These are phyloP conservation scores for Hanseniaspora singularis DNA, from an alignment of 805 yeast genomes.

Conservation along the genomic window DNA sequence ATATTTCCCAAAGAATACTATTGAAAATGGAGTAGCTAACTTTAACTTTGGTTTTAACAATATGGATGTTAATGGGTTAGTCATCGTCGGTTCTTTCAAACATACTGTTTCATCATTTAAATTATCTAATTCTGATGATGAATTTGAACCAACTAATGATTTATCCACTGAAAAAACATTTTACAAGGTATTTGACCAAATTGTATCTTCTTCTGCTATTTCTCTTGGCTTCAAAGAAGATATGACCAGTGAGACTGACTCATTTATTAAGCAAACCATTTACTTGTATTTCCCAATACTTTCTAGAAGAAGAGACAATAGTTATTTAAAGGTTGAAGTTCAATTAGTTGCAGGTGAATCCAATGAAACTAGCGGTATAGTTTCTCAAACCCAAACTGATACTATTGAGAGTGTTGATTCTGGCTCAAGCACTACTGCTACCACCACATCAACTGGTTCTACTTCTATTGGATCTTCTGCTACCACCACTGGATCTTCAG, in stretches of 20 bases:
- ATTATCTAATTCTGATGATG: background rate
- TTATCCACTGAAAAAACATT: conserved; percentile 6
- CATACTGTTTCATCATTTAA: background rate
- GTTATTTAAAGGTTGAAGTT: conserved; percentile 18
- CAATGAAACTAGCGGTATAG: background rate
- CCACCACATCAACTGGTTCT: background rate
- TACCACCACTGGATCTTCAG: background rate
- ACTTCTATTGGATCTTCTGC: background rate
- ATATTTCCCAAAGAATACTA: background rate
- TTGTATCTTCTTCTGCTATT: background rate
- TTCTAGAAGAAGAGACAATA: conserved; percentile 2
- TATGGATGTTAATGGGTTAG: background rate
- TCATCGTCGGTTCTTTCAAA: background rate
- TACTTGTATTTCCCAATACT: background rate
- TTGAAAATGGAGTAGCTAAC: conserved; percentile 2
- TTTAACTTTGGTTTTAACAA: background rate
- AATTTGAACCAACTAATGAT: conserved; percentile 5
- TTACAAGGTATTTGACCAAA: background rate
- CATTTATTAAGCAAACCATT: background rate
- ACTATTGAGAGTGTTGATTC: background rate
- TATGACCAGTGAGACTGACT: background rate
- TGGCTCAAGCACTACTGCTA: background rate
- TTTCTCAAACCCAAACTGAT: background rate
- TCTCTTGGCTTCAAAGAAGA: background rate
- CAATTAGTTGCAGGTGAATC: background rate